These are phyloP conservation scores for Phylloporus rhodoxanthus DNA, from an alignment of 768 basidiomycete species.

Conservation along the genomic window DNA sequence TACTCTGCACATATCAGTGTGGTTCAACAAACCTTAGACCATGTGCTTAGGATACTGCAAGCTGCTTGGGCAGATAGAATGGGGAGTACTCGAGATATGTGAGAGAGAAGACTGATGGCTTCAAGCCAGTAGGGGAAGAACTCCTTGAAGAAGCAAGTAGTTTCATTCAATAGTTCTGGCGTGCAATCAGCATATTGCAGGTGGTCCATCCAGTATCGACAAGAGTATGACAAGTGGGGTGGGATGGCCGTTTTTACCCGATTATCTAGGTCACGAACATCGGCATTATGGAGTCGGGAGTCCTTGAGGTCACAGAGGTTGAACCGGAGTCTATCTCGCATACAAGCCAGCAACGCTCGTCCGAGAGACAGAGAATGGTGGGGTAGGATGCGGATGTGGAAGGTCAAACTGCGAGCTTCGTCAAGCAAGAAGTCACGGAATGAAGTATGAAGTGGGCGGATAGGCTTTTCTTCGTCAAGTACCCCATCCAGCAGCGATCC, in stretches of 20 bases:
- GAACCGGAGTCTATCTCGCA: not conserved
- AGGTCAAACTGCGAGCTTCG: not conserved
- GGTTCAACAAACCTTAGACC: constrained; percentile 1
- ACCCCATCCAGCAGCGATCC: not conserved
- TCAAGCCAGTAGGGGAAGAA: not conserved
- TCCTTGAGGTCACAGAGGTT: not conserved
- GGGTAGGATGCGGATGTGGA: not conserved
- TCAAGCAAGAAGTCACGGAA: not conserved
- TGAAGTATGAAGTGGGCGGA: not conserved
- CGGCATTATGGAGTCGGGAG: not conserved
- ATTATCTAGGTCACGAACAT: not conserved
- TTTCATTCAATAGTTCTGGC: not conserved
- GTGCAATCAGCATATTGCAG: not conserved
- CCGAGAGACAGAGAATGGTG: not conserved
- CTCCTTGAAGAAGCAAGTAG: not conserved
- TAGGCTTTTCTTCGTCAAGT: not conserved
- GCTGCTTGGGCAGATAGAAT: not conserved
- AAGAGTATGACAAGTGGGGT: not conserved
- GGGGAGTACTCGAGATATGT: too few relatives aligned
- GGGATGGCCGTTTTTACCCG: not conserved
- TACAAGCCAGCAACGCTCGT: not conserved
- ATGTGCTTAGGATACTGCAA: not conserved
- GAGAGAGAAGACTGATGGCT: not conserved
- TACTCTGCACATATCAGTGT: not conserved
- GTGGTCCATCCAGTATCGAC: not conserved